Evolutionary conservation across 208 protist species (phyloP).

Genomic region (Acanthamoeba sp.): DNA sequence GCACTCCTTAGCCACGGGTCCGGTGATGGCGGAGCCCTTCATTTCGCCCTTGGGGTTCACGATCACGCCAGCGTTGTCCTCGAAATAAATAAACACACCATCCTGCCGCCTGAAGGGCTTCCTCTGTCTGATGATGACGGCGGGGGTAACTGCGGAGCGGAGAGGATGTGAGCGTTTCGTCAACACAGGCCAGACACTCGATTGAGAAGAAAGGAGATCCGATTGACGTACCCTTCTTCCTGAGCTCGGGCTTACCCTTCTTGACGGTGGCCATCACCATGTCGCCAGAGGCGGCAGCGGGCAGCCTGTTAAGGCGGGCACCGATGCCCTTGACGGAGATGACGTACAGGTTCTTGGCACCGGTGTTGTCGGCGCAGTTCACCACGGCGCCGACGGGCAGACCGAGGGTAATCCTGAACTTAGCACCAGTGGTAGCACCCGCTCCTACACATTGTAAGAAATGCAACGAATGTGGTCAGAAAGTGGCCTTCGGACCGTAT

Average conservation of each 20-base stretch:
- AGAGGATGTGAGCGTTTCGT: neutral
- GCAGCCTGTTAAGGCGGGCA: conserved; percentile 99
- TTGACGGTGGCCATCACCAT: conserved; percentile 99
- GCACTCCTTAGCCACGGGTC: conserved; percentile 99
- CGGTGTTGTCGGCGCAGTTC: conserved; percentile 99
- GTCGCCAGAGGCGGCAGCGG: conserved; percentile 97
- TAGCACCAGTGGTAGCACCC: conserved; percentile 91
- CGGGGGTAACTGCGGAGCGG: conserved; percentile 91
- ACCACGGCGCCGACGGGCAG: conserved; percentile 99
- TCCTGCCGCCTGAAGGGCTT: conserved; percentile 99
- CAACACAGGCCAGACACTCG: too few species aligned
- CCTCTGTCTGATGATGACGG: conserved; percentile 99
- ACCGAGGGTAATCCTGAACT: conserved; percentile 99
- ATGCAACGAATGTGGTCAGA: neutral
- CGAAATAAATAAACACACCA: conserved; percentile 98
- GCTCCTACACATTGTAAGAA: neutral
- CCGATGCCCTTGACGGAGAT: conserved; percentile 99
- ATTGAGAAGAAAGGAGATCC: neutral
- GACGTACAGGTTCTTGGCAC: conserved; percentile 99
- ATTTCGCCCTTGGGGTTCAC: conserved; percentile 99
- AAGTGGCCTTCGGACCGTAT: neutral
- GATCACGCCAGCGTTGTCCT: conserved; percentile 99
- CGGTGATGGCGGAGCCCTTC: conserved; percentile 99
- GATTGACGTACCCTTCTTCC: conserved; percentile 96
- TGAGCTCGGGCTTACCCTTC: conserved; percentile 99